These are phyloP conservation scores for Hypoxylon sp. DNA, from an alignment of 2,329 filamentous ascomycete genomes.

Conservation along the genomic window DNA sequence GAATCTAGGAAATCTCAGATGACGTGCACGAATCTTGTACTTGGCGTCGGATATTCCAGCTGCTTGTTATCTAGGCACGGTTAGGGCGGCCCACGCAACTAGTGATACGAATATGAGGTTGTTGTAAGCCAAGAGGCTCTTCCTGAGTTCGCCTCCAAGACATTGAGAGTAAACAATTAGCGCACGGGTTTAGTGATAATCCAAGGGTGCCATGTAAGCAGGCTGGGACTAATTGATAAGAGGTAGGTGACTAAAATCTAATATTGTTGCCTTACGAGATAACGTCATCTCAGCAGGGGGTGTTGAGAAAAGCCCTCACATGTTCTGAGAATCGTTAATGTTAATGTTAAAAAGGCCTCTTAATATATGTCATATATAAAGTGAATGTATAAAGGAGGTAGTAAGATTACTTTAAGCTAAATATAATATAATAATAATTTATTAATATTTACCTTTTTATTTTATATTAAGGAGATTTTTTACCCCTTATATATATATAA, in stretches of 20 bases:
- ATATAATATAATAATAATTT: no score
- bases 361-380: no score
- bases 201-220: constrained; percentile 5
- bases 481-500: no score
- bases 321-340: not conserved
- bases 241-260: not conserved
- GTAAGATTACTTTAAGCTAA: no score
- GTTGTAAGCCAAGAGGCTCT: no score
- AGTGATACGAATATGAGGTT: constrained; percentile 7
- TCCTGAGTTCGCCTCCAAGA: not conserved
- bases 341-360: no score
- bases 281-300: not conserved
- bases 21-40: constrained; percentile 4
- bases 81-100: constrained; percentile 2
- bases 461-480: no score
- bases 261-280: constrained; percentile 3
- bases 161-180: not conserved
- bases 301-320: not conserved
- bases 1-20: constrained; percentile 24
- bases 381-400: no score
- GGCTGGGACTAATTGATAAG: constrained; percentile 11
- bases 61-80: constrained; percentile 9
- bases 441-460: no score
- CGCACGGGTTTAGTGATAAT: constrained; percentile 3
- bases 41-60: constrained; percentile 26